phyloP scores from a whole-genome alignment of 306 rosid genomes.

The Dryas drummondii region DNA sequence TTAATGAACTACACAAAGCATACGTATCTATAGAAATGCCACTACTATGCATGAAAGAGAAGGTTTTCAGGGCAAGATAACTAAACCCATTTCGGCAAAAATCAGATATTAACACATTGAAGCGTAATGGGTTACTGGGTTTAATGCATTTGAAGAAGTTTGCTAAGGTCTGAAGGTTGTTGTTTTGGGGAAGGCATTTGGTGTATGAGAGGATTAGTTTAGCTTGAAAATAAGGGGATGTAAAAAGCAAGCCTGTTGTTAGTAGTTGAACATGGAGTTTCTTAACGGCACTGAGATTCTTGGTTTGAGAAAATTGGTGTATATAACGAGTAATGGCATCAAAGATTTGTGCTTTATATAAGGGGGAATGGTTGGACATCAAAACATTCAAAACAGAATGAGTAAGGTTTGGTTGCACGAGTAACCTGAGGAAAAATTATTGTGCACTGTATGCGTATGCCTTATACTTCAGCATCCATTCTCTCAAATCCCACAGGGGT shows the following conservation, averaged over 20 bases:
- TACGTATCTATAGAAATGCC: slow-evolving; percentile 57
- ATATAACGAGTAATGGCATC: slow-evolving; percentile 38
- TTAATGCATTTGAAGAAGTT: slow-evolving; percentile 57
- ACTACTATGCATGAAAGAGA: slow-evolving; percentile 66
- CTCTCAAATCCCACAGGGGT: no score
- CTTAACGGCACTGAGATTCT: slow-evolving; percentile 41
- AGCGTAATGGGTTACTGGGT: slow-evolving; percentile 44
- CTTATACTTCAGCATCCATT: no score
- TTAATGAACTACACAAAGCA: slow-evolving; percentile 61
- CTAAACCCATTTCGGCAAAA: slow-evolving; percentile 47
- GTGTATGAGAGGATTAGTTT: slow-evolving; percentile 48
- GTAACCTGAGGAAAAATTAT: no score
- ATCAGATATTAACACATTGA: slow-evolving; percentile 48
- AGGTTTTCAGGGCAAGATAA: slow-evolving; percentile 41
- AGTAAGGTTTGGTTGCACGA: background rate
- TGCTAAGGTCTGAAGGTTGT: slow-evolving; percentile 22
- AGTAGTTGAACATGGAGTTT: slow-evolving; percentile 58
- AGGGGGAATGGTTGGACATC: slow-evolving; percentile 32
- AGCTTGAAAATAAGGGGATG: slow-evolving; percentile 39
- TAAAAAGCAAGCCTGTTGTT: slow-evolving; percentile 45
- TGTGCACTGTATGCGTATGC: no score
- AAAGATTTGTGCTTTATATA: background rate
- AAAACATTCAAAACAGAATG: background rate
- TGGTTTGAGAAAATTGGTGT: slow-evolving; percentile 33
- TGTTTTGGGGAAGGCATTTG: slow-evolving; percentile 26